These are phyloP conservation scores for Fusarium foetens DNA, from an alignment of 2,329 filamentous ascomycete species.

Conservation along the genomic window DNA sequence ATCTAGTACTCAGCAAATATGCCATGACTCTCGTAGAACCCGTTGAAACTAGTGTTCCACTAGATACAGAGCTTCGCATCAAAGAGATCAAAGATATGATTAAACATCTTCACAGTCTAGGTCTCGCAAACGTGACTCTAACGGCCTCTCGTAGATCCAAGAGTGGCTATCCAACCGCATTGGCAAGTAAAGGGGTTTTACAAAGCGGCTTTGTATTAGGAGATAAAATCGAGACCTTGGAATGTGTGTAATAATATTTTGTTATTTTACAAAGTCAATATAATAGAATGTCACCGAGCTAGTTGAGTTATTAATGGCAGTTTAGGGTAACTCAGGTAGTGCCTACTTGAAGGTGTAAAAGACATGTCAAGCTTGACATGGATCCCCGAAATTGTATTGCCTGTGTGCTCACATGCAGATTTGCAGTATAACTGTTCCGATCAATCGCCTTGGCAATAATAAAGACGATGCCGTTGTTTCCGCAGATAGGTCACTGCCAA, in stretches of 20 bases:
- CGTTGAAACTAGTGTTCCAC: rapidly evolving
- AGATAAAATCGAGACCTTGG: background rate
- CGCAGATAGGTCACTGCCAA: background rate
- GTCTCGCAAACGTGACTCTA: background rate
- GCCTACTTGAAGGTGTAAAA: rapidly evolving
- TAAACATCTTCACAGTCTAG: background rate
- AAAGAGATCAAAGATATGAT: background rate
- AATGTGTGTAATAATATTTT: too few relatives aligned
- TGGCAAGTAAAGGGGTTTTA: background rate
- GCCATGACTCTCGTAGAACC: background rate
- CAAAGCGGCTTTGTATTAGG: rapidly evolving
- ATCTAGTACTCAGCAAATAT: background rate
- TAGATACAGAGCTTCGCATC: background rate
- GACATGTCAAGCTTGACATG: rapidly evolving
- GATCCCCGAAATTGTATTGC: rapidly evolving
- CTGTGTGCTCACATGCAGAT: rapidly evolving
- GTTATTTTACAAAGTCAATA: too few relatives aligned
- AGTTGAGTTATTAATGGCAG: background rate
- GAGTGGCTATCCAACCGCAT: background rate
- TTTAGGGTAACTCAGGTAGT: background rate
- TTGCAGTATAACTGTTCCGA: background rate
- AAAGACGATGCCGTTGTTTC: background rate
- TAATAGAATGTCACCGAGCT: background rate
- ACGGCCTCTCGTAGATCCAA: background rate
- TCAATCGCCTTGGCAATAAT: background rate